Base-by-base conservation (phyloP, 208 protist species). In the Trypanosoma scelopori region DNA sequence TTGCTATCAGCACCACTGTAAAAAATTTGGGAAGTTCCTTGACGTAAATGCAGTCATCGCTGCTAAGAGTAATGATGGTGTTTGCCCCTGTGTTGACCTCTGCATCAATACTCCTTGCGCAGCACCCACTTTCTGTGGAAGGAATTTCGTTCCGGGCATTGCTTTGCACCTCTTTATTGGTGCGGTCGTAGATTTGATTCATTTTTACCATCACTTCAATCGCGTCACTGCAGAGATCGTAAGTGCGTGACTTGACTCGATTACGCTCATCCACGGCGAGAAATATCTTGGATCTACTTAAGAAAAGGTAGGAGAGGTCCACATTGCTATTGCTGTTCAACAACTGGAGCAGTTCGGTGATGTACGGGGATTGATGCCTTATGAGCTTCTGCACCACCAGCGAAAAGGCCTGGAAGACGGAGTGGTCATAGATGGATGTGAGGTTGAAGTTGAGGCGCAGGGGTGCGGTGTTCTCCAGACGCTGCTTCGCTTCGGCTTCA, bases 401-500 rank as follows among this genome's bases (percentile, higher is more conserved):
- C 1, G 90, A 95, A 64, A 95, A 95, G 25, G 90, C 90, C 69
- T 95, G 85, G 66, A 95, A 95, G 41, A 95, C 83, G 27, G 90
- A 95, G 64, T 95, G 87, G 62, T 95, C 90, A 65, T 92, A 95
- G 55, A 95, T 95, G 22, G 86, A 93, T 18, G 90, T 95, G 39
- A 95, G 82, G 58, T 95, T 95, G 65, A 93, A 95, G 67, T 92
- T 92, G 37, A 95, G 69, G n/a, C 72, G 75, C 16, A 91, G 68
- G 27, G 75, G 78, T 25, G 68, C 77, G 9, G 67, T 67, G 46
- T 77, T 83, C 43, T 93, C 85, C n/a, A 93, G 73, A 1, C 82
- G 82, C 66, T 89, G 85, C 50, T 85, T 84, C 39, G 79, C 83
- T 48, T 92, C 87, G 52, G 89, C 81, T 63, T 92, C 81, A 9